Conservation (phyloP, 768 basidiomycete genomes). For the Galerina marginata region DNA sequence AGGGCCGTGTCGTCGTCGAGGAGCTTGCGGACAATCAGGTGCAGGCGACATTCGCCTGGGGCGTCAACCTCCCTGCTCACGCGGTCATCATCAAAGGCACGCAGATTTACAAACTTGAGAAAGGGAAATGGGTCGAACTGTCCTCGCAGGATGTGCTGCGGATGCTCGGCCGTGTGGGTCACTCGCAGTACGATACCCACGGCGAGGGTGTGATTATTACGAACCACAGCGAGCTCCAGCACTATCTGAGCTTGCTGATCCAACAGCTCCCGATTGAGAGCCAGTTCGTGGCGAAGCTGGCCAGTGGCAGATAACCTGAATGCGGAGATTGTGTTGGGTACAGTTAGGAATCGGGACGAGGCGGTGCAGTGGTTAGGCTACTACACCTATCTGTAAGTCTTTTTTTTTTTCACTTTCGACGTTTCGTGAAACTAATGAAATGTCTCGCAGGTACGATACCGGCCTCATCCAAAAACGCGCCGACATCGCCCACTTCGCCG, state of each 20-base stretch:
- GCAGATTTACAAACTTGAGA: conserved; percentile 98
- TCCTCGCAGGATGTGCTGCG: conserved; percentile 96
- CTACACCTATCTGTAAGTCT: conserved; percentile 86
- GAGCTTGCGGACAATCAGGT: conserved; percentile 90
- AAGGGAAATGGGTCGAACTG: conserved; percentile 96
- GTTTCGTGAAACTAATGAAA: conserved; percentile 1
- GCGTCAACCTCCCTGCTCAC: conserved; percentile 97
- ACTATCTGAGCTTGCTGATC: conserved; percentile 93
- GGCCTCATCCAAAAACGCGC: conserved; percentile 90
- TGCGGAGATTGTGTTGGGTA: conserved; percentile 97
- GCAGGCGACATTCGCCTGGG: conserved; percentile 98
- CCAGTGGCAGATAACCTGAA: conserved; percentile 97
- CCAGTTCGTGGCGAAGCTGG: conserved; percentile 90
- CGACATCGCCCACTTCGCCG: conserved; percentile 93
- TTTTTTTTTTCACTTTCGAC: background rate
- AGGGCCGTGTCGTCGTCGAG: conserved; percentile 91
- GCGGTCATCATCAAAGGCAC: conserved; percentile 99
- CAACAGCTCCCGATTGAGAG: conserved; percentile 98
- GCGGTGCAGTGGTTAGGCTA: conserved; percentile 98
- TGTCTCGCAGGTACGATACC: conserved; percentile 71
- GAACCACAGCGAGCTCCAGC: conserved; percentile 95
- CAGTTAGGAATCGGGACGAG: conserved; percentile 93
- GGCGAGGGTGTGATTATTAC: conserved; percentile 99
- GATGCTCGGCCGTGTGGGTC: conserved; percentile 97
- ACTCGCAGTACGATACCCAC: conserved; percentile 96